Conservation (phyloP, 768 basidiomycete genomes). For the Rhodotorula diobovata region DNA sequence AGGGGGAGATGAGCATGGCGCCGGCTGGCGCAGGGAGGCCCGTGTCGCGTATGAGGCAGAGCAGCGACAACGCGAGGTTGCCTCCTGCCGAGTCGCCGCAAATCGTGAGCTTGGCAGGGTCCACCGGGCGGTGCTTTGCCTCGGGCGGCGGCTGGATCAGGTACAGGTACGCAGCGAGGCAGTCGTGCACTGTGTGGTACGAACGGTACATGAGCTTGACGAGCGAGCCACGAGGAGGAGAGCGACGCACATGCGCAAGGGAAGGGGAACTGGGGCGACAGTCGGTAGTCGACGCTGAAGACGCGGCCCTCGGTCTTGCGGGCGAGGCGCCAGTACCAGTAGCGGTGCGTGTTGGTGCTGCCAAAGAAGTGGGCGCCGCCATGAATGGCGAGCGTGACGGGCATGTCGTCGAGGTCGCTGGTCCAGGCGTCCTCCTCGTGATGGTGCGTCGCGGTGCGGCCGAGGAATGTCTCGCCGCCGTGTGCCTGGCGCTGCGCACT, state of each 20-base stretch:
- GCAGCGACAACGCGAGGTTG: constrained; percentile 71
- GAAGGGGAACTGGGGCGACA: constrained; percentile 97
- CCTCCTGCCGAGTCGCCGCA: constrained; percentile 93
- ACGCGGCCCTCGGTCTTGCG: constrained; percentile 82
- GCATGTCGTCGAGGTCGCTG: constrained; percentile 49
- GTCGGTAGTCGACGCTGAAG: constrained; percentile 53
- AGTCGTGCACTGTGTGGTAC: constrained; percentile 71
- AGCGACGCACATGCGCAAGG: constrained; percentile 51
- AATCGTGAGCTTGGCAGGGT: constrained; percentile 74
- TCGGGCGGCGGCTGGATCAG: constrained; percentile 79
- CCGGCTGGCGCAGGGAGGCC: constrained; percentile 80
- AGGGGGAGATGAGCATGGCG: constrained; percentile 83
- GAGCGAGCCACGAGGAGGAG: not conserved
- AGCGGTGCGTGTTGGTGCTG: constrained; percentile 49
- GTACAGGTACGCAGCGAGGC: constrained; percentile 82
- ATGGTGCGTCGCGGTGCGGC: not conserved
- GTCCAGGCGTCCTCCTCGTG: constrained; percentile 39
- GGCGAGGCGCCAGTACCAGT: constrained; percentile 51
- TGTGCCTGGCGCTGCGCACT: not conserved
- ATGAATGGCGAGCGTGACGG: constrained; percentile 48
- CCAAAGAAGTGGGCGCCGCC: constrained; percentile 50
- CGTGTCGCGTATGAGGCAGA: constrained; percentile 77
- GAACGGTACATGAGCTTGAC: rapidly evolving
- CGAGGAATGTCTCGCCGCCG: constrained; percentile 2
- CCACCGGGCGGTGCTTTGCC: constrained; percentile 70